Evolutionary conservation across 345 rosid species (phyloP), one percentile per base, ranked within the genome.

Genomic region (Eucalyptus regnans): DNA sequence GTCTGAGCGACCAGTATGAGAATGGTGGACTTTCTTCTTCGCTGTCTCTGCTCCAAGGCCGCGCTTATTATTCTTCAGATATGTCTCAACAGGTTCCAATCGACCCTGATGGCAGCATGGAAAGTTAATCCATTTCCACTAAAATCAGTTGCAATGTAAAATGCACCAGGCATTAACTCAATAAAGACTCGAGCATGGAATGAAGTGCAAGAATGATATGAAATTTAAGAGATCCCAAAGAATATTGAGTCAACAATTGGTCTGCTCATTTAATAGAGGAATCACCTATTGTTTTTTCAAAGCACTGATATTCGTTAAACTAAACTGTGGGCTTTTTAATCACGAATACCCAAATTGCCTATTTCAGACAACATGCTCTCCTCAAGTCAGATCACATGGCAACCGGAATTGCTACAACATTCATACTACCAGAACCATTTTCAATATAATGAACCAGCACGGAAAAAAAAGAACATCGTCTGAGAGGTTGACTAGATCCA

Each of bases 11-110:
- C 83, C 43, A 44, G 90, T 52, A 50, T 86, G 89, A 48, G 17
- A 87, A 46, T 91, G 87, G 81, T 91, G 62, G 6, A 52, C 88
- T 88, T 92, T 94, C 90, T 93, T 94, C 92, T 94, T 94, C 27
- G 85, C 87, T 87, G 87, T 91, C 71, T 90, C 94, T 50, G 97
- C 95, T 90, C 99, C 99, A 13, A 97, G 54, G 44, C 99, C 99
- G 41, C 95, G 93, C 91, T 96, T 97, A 90, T 97, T 94, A 76
- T 93, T 91, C 90, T 97, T 97, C 91, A 90, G 68, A 79, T 88
- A 89, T 54, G 96, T 50, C 91, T 93, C 62, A 31, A 96, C 91
- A 29, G 99, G 99, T 90, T 95, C 99, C 90, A 97, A 90, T 86
- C 94, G 94, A 89, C 99, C 99, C 97, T 97, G 93, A 50, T 90